Percentiles rank a stretch among this genome's conserved stretches.
These are phyloP conservation scores for Penicillium flavigenum DNA, from an alignment of 495 filamentous ascomycete species.

Conservation along the genomic window DNA sequence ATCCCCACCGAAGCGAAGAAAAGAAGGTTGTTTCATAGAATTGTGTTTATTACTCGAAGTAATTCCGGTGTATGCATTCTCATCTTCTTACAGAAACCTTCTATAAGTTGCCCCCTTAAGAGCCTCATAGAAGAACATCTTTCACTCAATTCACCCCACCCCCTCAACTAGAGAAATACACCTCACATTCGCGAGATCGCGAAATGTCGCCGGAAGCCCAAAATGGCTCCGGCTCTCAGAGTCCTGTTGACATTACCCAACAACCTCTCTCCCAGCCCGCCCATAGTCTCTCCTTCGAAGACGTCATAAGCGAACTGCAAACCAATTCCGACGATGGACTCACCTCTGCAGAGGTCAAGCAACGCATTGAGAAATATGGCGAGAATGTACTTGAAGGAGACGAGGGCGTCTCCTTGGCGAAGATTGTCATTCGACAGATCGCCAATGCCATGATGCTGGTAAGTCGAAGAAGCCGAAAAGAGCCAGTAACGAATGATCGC, in stretches of 20 bases:
- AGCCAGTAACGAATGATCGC: not conserved
- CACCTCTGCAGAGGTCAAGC: constrained; percentile 52
- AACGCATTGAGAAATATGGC: constrained; percentile 57
- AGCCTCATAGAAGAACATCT: constrained; percentile 28
- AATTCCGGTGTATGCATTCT: constrained; percentile 36
- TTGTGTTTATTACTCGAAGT: constrained; percentile 7
- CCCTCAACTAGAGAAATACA: constrained; percentile 7
- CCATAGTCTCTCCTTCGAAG: constrained; percentile 57
- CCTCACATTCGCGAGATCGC: constrained; percentile 6
- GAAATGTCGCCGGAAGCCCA: constrained; percentile 47
- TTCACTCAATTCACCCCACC: not conserved
- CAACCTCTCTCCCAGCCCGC: constrained; percentile 56
- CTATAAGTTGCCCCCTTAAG: constrained; percentile 41
- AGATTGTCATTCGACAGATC: constrained; percentile 60
- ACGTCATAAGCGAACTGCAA: constrained; percentile 56
- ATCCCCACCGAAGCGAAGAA: constrained; percentile 12
- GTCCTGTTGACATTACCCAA: constrained; percentile 5
- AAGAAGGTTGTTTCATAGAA: not conserved
- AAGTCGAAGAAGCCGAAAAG: constrained; percentile 10
- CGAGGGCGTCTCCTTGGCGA: constrained; percentile 54
- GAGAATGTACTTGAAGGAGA: constrained; percentile 61
- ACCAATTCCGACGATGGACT: constrained; percentile 63
- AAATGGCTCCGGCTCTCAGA: constrained; percentile 43
- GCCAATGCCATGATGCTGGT: constrained; percentile 70
- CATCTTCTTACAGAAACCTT: constrained; percentile 37